Evolutionary conservation across 2,329 filamentous ascomycete genomes (phyloP).

Genomic region (Paecilomyces variotii): DNA sequence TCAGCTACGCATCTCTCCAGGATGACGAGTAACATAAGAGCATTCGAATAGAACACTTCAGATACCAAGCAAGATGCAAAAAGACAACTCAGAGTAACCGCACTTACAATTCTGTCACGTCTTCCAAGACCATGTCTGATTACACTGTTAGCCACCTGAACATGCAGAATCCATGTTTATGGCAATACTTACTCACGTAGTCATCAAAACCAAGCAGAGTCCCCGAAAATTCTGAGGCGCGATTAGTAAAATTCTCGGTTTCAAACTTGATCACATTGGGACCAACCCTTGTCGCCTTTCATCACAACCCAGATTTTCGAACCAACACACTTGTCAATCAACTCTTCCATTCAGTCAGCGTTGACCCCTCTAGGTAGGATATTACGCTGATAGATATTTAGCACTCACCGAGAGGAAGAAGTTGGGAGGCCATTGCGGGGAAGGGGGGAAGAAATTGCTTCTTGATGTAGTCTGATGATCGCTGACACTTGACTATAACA

Average conservation of each 20-base stretch:
- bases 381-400: background rate
- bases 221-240: slow-evolving; percentile 73
- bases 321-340: slow-evolving; percentile 98
- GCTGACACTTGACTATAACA: background rate
- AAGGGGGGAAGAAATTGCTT: background rate
- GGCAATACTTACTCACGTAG: slow-evolving; percentile 83
- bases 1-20: slow-evolving; percentile 10
- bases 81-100: background rate
- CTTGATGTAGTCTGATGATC: background rate
- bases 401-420: slow-evolving; percentile 60
- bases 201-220: slow-evolving; percentile 95
- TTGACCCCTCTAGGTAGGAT: background rate
- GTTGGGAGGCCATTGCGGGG: slow-evolving; percentile 59
- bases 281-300: slow-evolving; percentile 93
- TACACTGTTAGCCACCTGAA: slow-evolving; percentile 9
- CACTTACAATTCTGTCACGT: slow-evolving; percentile 89
- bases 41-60: background rate
- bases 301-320: slow-evolving; percentile 98
- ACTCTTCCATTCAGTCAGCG: slow-evolving; percentile 51
- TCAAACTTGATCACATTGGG: background rate
- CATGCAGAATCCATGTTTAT: slow-evolving; percentile 1
- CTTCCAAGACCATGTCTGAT: slow-evolving; percentile 93
- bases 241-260: background rate
- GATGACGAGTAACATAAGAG: background rate
- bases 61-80: background rate